phyloP scores from a whole-genome alignment of 2,329 filamentous ascomycete genomes.

The Phaeosphaeriaceae sp. region DNA sequence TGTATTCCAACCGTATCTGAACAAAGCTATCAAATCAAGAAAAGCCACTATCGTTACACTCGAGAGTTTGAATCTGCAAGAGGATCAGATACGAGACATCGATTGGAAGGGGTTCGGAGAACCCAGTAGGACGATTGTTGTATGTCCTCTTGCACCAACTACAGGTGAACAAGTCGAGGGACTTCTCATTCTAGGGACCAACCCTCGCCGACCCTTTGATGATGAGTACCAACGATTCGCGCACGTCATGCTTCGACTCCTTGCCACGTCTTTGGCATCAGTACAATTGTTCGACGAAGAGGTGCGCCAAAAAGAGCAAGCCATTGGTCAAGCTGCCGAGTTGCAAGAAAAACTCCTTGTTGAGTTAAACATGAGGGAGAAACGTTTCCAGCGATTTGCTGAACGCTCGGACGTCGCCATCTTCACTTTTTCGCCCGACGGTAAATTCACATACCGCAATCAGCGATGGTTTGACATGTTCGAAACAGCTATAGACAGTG shows the following conservation, averaged over 20 bases:
- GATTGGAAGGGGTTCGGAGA: slow-evolving; percentile 47
- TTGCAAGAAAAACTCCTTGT: slow-evolving; percentile 43
- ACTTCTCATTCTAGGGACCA: slow-evolving; percentile 50
- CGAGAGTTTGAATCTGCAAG: slow-evolving; percentile 36
- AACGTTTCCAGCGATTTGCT: slow-evolving; percentile 50
- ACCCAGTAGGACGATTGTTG: slow-evolving; percentile 39
- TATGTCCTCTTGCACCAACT: slow-evolving; percentile 48
- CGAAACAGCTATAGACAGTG: slow-evolving; percentile 17
- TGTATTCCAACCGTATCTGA: slow-evolving; percentile 33
- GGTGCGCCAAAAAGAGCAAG: slow-evolving; percentile 44
- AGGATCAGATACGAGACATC: slow-evolving; percentile 30
- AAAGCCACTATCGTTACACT: slow-evolving; percentile 38
- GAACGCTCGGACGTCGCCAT: slow-evolving; percentile 51
- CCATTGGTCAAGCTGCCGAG: slow-evolving; percentile 41
- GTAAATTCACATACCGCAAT: slow-evolving; percentile 50
- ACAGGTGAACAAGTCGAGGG: slow-evolving; percentile 45
- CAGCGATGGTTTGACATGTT: slow-evolving; percentile 49
- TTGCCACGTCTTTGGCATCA: slow-evolving; percentile 49
- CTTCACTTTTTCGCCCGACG: slow-evolving; percentile 45
- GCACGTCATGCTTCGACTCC: slow-evolving; percentile 43
- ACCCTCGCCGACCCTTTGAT: slow-evolving; percentile 48
- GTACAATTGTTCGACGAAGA: slow-evolving; percentile 50
- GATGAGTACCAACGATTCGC: slow-evolving; percentile 49
- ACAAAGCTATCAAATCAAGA: slow-evolving; percentile 31
- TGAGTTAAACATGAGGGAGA: slow-evolving; percentile 42